A percentile compares a stretch with the other conserved stretches of the same genome.
Evolutionary conservation across 164 flowering plant genomes (phyloP).

Genomic region (Houttuynia cordata): DNA sequence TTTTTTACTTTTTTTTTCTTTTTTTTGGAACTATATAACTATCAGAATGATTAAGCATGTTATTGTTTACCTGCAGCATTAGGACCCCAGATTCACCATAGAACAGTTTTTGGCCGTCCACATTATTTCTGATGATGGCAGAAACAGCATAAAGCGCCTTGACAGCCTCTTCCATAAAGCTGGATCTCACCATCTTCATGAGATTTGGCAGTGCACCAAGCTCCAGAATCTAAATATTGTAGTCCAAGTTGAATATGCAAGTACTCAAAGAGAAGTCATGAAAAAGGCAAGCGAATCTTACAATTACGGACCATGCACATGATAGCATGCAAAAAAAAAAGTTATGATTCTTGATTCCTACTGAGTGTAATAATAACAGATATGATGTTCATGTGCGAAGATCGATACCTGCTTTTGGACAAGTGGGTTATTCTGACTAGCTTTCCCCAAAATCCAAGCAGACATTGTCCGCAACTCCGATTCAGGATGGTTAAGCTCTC

Average conservation of each 20-base stretch:
- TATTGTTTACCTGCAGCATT: conserved; percentile 82
- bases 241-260: no score
- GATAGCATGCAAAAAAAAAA: no score
- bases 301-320: no score
- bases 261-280: neutral
- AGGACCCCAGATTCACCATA: conserved; percentile 50
- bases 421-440: conserved; percentile 79
- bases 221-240: conserved; percentile 68
- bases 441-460: conserved; percentile 91
- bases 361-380: no score
- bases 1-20: no score
- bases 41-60: no score
- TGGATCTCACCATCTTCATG: conserved; percentile 63
- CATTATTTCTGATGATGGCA: conserved; percentile 62
- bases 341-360: no score
- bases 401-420: conserved; percentile 67
- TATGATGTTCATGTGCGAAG: neutral
- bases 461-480: conserved; percentile 46
- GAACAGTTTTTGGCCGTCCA: conserved; percentile 57
- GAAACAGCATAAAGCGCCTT: conserved; percentile 93
- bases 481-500: conserved; percentile 46
- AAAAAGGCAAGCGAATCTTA: neutral
- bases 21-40: no score
- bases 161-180: conserved; percentile 52
- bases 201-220: conserved; percentile 59